Conservation (phyloP, 805 yeast genomes). For the Kluyveromyces starmeri region DNA sequence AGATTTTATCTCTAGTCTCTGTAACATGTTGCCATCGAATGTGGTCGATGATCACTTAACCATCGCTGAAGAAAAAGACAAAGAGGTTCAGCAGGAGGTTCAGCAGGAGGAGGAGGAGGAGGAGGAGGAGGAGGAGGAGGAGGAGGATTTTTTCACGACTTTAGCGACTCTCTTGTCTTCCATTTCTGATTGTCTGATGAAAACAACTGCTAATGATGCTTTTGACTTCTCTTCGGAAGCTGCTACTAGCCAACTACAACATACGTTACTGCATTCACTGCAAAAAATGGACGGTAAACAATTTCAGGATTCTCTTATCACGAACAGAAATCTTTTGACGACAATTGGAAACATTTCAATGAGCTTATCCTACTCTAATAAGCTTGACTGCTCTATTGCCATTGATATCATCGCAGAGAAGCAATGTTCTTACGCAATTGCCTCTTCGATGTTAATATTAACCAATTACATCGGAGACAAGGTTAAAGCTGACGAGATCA, state of each 20-base stretch:
- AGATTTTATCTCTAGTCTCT: background rate
- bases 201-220: conserved; percentile 10
- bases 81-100: background rate
- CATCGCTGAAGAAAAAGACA: background rate
- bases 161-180: conserved; percentile 16
- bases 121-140: conserved; percentile 13
- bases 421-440: conserved; percentile 16
- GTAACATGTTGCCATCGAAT: too few relatives aligned
- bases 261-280: conserved; percentile 12
- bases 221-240: conserved; percentile 10
- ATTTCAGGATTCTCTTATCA: conserved; percentile 24
- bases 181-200: conserved; percentile 15
- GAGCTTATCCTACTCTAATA: conserved; percentile 15
- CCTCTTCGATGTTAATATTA: conserved; percentile 19
- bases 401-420: conserved; percentile 9
- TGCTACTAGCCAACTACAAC: conserved; percentile 12
- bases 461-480: conserved; percentile 21
- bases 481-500: conserved; percentile 15
- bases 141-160: conserved; percentile 14
- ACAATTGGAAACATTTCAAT: conserved; percentile 24
- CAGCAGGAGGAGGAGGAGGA: conserved; percentile 1
- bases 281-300: conserved; percentile 12
- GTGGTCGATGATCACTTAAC: background rate
- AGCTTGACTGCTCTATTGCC: conserved; percentile 14
- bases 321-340: conserved; percentile 23